Conservation (phyloP, 2,329 filamentous ascomycete species). For the Cordyceps farinosa region DNA sequence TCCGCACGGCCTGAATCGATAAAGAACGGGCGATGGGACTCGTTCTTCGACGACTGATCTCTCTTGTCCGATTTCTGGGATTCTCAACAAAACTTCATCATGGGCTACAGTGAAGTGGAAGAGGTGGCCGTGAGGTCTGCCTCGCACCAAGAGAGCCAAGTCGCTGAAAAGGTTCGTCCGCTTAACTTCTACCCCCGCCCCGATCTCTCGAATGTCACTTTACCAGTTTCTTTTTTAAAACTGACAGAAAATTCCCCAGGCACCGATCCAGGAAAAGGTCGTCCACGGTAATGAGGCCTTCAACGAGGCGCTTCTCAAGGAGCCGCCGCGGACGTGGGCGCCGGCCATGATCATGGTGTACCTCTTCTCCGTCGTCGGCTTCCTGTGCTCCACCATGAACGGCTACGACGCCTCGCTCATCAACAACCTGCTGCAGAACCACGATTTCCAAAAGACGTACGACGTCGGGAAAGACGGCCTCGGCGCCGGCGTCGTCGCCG, state of each 20-base stretch:
- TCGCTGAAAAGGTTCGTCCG: conserved; percentile 9
- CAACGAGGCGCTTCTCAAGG: conserved; percentile 52
- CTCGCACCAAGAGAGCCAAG: conserved; percentile 3
- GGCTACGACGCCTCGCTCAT: conserved; percentile 40
- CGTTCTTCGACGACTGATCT: neutral
- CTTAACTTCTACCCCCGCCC: neutral
- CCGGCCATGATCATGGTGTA: conserved; percentile 40
- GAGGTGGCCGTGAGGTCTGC: neutral
- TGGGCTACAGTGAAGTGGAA: conserved; percentile 6
- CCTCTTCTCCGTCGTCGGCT: conserved; percentile 43
- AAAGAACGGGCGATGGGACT: neutral
- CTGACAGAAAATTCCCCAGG: neutral
- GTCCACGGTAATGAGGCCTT: conserved; percentile 51
- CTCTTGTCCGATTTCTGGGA: neutral
- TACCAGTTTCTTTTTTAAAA: neutral
- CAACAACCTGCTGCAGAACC: conserved; percentile 29
- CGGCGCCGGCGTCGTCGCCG: conserved; percentile 47
- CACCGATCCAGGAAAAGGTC: conserved; percentile 35
- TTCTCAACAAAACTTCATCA: neutral
- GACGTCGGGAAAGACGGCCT: conserved; percentile 41
- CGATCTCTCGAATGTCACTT: neutral
- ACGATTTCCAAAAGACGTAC: conserved; percentile 39
- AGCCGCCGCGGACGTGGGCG: conserved; percentile 44
- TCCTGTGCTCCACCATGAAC: conserved; percentile 51
- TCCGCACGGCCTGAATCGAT: conserved; percentile 6